These are phyloP conservation scores for Patellaria atrata DNA, from an alignment of 495 filamentous ascomycete species.

Conservation along the genomic window DNA sequence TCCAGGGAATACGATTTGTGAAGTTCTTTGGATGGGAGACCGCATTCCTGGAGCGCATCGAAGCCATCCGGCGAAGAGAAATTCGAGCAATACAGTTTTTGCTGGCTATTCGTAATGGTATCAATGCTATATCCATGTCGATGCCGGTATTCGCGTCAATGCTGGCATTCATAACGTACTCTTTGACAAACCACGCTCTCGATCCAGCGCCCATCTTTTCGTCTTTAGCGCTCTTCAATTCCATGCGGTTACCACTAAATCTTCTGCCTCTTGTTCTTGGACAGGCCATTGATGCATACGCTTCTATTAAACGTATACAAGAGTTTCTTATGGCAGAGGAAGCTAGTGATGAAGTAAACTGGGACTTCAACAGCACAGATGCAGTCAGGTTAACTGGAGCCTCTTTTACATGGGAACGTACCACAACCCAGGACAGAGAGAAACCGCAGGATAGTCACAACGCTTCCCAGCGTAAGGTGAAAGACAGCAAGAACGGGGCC, in stretches of 20 bases:
- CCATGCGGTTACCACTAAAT: constrained; percentile 76
- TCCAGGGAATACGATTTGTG: constrained; percentile 83
- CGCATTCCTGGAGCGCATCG: constrained; percentile 64
- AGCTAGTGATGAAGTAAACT: constrained; percentile 53
- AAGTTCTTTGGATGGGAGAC: constrained; percentile 95
- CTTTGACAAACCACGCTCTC: constrained; percentile 55
- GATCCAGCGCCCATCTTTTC: constrained; percentile 75
- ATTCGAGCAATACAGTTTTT: constrained; percentile 67
- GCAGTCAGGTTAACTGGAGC: constrained; percentile 62
- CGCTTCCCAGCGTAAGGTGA: constrained; percentile 2
- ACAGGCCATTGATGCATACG: constrained; percentile 77
- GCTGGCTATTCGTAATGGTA: constrained; percentile 66
- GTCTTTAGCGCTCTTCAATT: constrained; percentile 84
- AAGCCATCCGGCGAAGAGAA: constrained; percentile 55
- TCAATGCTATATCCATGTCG: constrained; percentile 57
- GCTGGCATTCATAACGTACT: constrained; percentile 88
- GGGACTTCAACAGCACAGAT: constrained; percentile 44
- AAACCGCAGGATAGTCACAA: constrained; percentile 16
- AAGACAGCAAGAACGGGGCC: constrained; percentile 26
- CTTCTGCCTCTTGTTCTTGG: constrained; percentile 77
- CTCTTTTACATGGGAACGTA: constrained; percentile 86
- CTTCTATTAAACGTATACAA: constrained; percentile 68
- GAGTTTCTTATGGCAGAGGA: constrained; percentile 81
- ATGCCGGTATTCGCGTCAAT: constrained; percentile 88
- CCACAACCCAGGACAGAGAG: constrained; percentile 45